These are phyloP conservation scores for Lipomyces japonicus DNA, from an alignment of 805 yeast genomes.

Conservation along the genomic window DNA sequence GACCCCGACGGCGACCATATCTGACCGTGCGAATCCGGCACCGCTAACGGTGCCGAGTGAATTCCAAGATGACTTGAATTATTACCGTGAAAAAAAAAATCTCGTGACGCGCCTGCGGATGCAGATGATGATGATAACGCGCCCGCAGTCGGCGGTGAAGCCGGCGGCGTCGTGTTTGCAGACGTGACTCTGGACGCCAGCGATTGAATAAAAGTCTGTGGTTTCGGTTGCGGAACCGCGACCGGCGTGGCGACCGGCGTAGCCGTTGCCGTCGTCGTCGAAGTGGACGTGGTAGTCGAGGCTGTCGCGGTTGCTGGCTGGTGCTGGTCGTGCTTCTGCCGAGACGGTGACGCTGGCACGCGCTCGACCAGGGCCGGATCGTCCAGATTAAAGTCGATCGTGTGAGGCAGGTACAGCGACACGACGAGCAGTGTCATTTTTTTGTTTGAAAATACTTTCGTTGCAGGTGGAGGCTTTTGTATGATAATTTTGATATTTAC, in stretches of 20 bases:
- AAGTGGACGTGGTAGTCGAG: constrained; percentile 4
- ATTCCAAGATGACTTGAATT: neutral
- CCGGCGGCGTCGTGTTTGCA: constrained; percentile 25
- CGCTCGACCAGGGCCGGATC: constrained; percentile 23
- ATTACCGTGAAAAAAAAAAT: constrained; percentile 21
- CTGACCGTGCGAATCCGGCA: no score
- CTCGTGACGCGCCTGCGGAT: constrained; percentile 18
- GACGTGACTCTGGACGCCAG: constrained; percentile 28
- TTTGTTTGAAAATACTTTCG: no score
- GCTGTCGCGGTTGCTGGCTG: constrained; percentile 2
- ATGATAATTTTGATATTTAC: no score
- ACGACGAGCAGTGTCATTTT: constrained; percentile 30
- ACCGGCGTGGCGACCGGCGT: constrained; percentile 9
- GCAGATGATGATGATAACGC: no score
- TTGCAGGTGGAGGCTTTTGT: no score
- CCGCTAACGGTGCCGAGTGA: neutral
- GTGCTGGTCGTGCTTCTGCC: constrained; percentile 10
- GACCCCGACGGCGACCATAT: no score
- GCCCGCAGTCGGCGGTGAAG: constrained; percentile 24
- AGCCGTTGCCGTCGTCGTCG: constrained; percentile 3
- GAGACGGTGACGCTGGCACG: constrained; percentile 15
- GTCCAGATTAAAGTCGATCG: constrained; percentile 30
- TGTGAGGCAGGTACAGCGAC: constrained; percentile 32
- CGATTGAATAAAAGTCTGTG: constrained; percentile 23
- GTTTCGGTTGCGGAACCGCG: constrained; percentile 6